Base-by-base conservation (phyloP, 148 eudicot genomes). In the Rhododendron ovatum region DNA sequence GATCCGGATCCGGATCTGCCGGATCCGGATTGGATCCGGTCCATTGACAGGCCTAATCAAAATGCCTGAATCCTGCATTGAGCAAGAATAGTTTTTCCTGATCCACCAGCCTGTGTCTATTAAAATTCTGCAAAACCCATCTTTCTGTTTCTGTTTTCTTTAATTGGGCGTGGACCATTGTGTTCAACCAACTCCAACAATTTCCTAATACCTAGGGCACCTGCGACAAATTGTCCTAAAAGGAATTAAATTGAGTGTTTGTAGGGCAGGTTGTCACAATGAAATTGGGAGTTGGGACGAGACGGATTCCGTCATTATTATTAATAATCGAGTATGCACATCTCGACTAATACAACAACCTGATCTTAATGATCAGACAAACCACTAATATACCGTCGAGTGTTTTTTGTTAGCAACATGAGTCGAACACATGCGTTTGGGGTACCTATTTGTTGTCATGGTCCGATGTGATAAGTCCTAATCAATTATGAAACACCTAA, bases 181-280 rank as follows among this genome's bases (percentile, higher is more conserved):
- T 1, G 80, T 77, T 77, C 50, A 77, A 77, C 26, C 69, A 82
- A 35, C 73, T 35, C 83, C 55, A 26, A 35, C 55, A 48, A 35
- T 33, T 18, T 55, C 37, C 9, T 28, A 55, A 59, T 81, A 14
- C 84, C 1, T 39, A 5, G 50, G 67, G 33, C 67, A 30, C 7
- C 6, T 17, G 5, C 10, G 65, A 59, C 65, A 59, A 22, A 20
- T 22, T 59, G 10, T 20, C 28, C n/a, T 17, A 30, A 53, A n/a
- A 57, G 35, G 28, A 22, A 81, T 81, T 20, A 15, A 75, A 12
- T 67, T 45, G 14, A 65, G 33, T 41, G 20, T 65, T 8, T 37
- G 30, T 83, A 83, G 76, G 53, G 45, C 84, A 83, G 57, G 84
- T 65, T 43, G 77, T 65, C 76, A 37, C 30, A 59, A 11, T 59